These are phyloP conservation scores for Globisporangium parvum DNA, from an alignment of 352 stramenopile genomes.

Conservation along the genomic window DNA sequence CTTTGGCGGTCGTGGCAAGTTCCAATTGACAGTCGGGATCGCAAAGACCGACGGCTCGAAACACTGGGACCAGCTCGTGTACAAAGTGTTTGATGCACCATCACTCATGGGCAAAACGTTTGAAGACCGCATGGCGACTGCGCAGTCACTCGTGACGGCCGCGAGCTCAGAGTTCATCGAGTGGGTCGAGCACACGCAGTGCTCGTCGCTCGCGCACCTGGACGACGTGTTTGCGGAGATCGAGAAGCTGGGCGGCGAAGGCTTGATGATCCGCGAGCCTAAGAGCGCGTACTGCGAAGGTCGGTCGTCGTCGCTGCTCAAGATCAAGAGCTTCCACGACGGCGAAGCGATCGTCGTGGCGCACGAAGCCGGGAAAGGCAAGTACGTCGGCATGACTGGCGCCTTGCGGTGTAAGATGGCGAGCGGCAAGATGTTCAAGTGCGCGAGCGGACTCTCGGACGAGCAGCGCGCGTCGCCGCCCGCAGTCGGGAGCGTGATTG, in stretches of 20 bases:
- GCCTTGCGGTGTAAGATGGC: slow-evolving; percentile 55
- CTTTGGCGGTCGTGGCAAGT: slow-evolving; percentile 50
- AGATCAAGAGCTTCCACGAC: slow-evolving; percentile 77
- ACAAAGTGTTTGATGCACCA: slow-evolving; percentile 65
- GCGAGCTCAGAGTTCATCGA: slow-evolving; percentile 37
- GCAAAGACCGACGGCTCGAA: slow-evolving; percentile 52
- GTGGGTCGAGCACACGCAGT: slow-evolving; percentile 59
- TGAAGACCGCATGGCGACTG: slow-evolving; percentile 44
- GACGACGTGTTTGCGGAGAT: slow-evolving; percentile 49
- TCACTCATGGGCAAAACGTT: slow-evolving; percentile 41
- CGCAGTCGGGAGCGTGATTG: slow-evolving; percentile 49
- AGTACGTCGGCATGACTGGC: slow-evolving; percentile 51
- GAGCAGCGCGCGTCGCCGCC: slow-evolving; percentile 40
- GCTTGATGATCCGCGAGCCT: slow-evolving; percentile 65
- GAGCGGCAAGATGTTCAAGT: slow-evolving; percentile 68
- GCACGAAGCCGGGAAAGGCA: slow-evolving; percentile 63
- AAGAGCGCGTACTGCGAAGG: slow-evolving; percentile 38
- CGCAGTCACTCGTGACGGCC: slow-evolving; percentile 20
- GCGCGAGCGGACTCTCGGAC: slow-evolving; percentile 61
- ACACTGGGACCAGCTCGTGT: slow-evolving; percentile 51
- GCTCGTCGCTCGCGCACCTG: slow-evolving; percentile 37
- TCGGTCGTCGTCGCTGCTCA: slow-evolving; percentile 57
- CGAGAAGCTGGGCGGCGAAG: slow-evolving; percentile 56
- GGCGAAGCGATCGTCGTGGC: slow-evolving; percentile 58
- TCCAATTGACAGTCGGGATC: slow-evolving; percentile 63